A percentile compares a stretch with the other conserved stretches of the same genome.
These are phyloP conservation scores for Xylariales sp. DNA, from an alignment of 2,329 filamentous ascomycete species.

Conservation along the genomic window DNA sequence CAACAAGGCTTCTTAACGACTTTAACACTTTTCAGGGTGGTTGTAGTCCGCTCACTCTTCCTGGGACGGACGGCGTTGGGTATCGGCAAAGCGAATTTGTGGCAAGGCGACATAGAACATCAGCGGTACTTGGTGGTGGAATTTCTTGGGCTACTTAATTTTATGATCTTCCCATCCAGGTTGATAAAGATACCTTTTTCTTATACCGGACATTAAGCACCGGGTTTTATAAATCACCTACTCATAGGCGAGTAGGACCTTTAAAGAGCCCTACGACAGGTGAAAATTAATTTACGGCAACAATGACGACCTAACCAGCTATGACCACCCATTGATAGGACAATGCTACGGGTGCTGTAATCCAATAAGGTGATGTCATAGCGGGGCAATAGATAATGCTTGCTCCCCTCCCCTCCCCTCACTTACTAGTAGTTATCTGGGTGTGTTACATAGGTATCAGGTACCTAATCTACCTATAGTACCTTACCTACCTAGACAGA, in stretches of 20 bases:
- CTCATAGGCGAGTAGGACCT: not conserved
- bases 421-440: not conserved
- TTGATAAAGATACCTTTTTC: conserved; percentile 19
- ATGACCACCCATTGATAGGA: not conserved
- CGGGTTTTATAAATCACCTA: conserved; percentile 9
- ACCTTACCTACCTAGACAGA: not conserved
- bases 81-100: conserved; percentile 33
- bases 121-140: conserved; percentile 27
- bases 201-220: not conserved
- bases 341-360: not conserved
- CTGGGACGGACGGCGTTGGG: conserved; percentile 34
- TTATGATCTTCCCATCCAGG: conserved; percentile 8
- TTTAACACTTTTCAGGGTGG: conserved; percentile 19
- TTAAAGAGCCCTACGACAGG: not conserved
- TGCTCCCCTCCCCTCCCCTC: conserved; percentile 25
- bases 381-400: conserved; percentile 27
- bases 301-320: not conserved
- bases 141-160: conserved; percentile 23
- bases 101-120: conserved; percentile 31
- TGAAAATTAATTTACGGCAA: conserved; percentile 3
- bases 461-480: too few relatives aligned
- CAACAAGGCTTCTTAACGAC: conserved; percentile 50
- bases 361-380: conserved; percentile 32
- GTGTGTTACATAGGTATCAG: not conserved
- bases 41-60: conserved; percentile 20